phyloP scores from a whole-genome alignment of 306 rosid species.

The Cucumis cinereus region DNA sequence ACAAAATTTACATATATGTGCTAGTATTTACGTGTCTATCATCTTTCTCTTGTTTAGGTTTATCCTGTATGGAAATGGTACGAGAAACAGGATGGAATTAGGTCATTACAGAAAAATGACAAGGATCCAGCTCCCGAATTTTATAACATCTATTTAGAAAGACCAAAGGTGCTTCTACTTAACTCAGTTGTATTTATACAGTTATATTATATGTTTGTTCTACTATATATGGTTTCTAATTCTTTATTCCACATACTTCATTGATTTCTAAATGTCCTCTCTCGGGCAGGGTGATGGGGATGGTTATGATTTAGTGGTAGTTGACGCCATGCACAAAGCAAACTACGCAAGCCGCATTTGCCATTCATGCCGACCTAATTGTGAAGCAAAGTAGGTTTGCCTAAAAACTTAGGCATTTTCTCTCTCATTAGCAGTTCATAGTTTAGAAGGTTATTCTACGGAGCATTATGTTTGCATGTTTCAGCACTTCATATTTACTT shows the following conservation, averaged over 20 bases:
- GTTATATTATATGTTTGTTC: neutral
- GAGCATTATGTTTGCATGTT: neutral
- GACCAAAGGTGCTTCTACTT: slow-evolving; percentile 75
- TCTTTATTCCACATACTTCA: neutral
- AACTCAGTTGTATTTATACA: slow-evolving; percentile 11
- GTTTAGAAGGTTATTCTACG: neutral
- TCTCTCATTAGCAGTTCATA: neutral
- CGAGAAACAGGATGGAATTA: slow-evolving; percentile 98
- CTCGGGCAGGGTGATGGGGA: slow-evolving; percentile 81
- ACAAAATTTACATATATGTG: neutral
- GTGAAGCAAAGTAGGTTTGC: slow-evolving; percentile 89
- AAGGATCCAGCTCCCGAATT: slow-evolving; percentile 97
- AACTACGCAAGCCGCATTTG: slow-evolving; percentile 97
- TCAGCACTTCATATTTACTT: neutral
- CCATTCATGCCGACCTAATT: slow-evolving; percentile 95
- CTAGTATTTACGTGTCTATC: neutral
- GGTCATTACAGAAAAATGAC: slow-evolving; percentile 80
- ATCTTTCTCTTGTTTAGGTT: slow-evolving; percentile 34
- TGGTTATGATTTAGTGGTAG: slow-evolving; percentile 93
- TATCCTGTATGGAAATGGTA: slow-evolving; percentile 99
- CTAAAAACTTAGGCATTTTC: neutral
- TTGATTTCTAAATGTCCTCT: neutral
- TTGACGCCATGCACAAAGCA: slow-evolving; percentile 99
- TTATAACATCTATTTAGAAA: slow-evolving; percentile 90
- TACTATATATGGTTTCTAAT: neutral